Base-by-base conservation (phyloP, 2,329 filamentous ascomycete species). In the Penicillium sp. region DNA sequence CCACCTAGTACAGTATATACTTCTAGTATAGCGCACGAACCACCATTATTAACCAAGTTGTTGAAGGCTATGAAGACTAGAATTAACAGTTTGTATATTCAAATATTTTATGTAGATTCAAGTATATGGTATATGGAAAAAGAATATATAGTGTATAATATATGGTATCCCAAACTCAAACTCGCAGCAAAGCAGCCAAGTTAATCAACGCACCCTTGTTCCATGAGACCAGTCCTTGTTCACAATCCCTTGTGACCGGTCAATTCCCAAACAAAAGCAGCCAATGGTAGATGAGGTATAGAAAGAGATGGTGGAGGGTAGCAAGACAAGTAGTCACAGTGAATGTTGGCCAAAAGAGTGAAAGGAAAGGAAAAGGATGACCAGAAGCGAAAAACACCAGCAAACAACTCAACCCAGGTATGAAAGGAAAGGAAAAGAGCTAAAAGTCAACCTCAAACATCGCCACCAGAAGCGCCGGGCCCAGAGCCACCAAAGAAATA, bases 401-500 rank as follows among this genome's bases (percentile, higher is more conserved):
- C 11, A 29, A 26, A 39, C 21, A 41, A 27, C 21, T 29, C 14
- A 41, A 7, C 33, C 31, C 5, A 46, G 41, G 41, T 24, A 49
- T 26, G 39, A 29, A 31, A 47, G 26, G 37, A 43, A 49, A 55
- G 35, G 21, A 48, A 24, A 55, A n/a, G 33, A 43, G 53, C 11
- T 37, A 5, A 54, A 33, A 35, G 37, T 48, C 41, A 44, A 16
- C 5, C 29, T 51, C 54, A 64, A 22, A 48, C 44, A 56, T 67
- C 64, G 13, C 60, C 65, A 47, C 65, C 65, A 26, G 65, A 41
- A 37, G 66, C 60, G n/a, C 70, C 70, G 26, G 64, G 59, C 7
- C 68, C 70, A n/a, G 64, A 68, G 26, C 74, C 77, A 10, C 82
- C 82, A 71, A 84, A 84, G 68, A 83, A 84, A 67, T 81, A 84